Percentiles rank a stretch among this genome's conserved stretches.
These are phyloP conservation scores for Tricholoma furcatifolium DNA, from an alignment of 768 basidiomycete species.

Conservation along the genomic window DNA sequence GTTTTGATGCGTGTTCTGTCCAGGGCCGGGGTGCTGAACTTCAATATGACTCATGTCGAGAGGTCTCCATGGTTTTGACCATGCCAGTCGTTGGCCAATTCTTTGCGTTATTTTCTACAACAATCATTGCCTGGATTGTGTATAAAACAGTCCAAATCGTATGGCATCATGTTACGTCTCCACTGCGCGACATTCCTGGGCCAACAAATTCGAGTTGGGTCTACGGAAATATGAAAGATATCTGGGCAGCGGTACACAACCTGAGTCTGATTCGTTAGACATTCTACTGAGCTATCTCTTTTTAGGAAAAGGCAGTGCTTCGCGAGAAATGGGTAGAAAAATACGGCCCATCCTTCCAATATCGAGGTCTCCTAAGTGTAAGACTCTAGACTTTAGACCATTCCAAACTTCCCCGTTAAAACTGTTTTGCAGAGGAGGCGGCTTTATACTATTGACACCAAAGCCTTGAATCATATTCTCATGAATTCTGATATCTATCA, in stretches of 20 bases:
- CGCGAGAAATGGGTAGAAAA: constrained; percentile 14
- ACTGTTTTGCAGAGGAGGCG: not conserved
- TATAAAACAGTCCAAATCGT: constrained; percentile 34
- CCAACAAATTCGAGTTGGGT: constrained; percentile 44
- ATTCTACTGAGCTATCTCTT: too few relatives aligned
- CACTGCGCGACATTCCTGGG: constrained; percentile 48
- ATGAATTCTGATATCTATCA: constrained; percentile 52
- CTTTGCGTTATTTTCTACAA: constrained; percentile 8
- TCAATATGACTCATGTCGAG: too few relatives aligned
- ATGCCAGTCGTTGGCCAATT: too few relatives aligned
- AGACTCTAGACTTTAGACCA: constrained; percentile 47
- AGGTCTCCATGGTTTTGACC: too few relatives aligned
- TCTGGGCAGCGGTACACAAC: constrained; percentile 35
- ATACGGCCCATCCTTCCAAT: constrained; percentile 10
- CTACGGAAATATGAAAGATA: constrained; percentile 46
- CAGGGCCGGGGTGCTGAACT: too few relatives aligned
- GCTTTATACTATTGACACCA: constrained; percentile 15
- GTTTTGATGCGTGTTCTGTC: too few relatives aligned
- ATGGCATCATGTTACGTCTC: constrained; percentile 34
- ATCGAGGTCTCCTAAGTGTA: constrained; percentile 41
- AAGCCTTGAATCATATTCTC: constrained; percentile 63
- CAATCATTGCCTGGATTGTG: constrained; percentile 23
- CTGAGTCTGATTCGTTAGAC: not conserved
- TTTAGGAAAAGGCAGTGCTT: constrained; percentile 30
- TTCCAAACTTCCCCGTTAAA: constrained; percentile 33